Base-by-base conservation (phyloP, 768 basidiomycete species). In the Collybia mongolica region DNA sequence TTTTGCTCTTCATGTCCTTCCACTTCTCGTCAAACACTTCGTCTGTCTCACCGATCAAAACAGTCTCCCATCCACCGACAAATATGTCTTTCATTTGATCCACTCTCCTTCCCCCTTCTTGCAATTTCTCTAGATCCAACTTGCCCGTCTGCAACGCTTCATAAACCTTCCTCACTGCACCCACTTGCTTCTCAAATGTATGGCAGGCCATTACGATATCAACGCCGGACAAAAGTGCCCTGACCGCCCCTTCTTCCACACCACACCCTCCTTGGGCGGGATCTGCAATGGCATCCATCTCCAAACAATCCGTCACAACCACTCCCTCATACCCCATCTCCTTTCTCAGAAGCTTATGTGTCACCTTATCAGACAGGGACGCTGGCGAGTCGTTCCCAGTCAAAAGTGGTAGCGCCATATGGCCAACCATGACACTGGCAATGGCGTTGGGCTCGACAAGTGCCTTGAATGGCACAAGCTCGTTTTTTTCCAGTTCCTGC, bases 121-220 rank as follows among this genome's bases (percentile, higher is more conserved):
- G 50, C 36, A 86, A 51, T 32, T 63, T 68, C 1, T 65, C 72
- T 8, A 72, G 49, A 0, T 65, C 56, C 22, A 88, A 50, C 15
- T 64, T 52, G 3, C 81, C 82, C 1, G 57, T 58, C 41, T 66
- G 60, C n/a, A 85, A 60, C 0, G 84, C 85, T 14, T 61, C 60
- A 59, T 77, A 86, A 2, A 76, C 73, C 19, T 65, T 70, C 51
- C 80, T 70, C 1, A 89, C 51, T 0, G 85, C 81, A 0, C 75
- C 78, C 11, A 64, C 65, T 54, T 88, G 86, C 50, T 72, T 63
- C 12, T 64, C 67, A 48, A 80, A 75, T 6, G 74, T 80, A 58
- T 88, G 88, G 54, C 86, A 89, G 37, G 86, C 79, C 87, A 89
- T 88, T 3, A 71, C 83, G n/a, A 89, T 65, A 49, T 89, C 88